Conservation (phyloP, 495 filamentous ascomycete genomes). For the Apiosordaria backusii region DNA sequence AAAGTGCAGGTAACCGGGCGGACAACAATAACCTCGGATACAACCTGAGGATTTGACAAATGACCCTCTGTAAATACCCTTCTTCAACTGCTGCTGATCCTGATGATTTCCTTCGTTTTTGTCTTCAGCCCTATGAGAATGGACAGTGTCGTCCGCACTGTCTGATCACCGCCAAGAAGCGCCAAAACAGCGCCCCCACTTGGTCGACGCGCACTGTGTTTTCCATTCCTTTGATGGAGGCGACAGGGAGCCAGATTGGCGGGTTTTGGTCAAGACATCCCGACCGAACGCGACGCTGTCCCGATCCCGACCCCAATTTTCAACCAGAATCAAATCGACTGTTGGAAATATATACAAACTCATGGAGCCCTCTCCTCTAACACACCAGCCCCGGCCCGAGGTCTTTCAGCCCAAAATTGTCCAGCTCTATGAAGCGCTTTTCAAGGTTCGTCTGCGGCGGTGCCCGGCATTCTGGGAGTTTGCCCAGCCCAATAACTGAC, state of each 20-base stretch:
- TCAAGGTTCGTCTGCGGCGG: slow-evolving; percentile 60
- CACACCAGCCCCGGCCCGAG: slow-evolving; percentile 86
- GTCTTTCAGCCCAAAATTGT: slow-evolving; percentile 92
- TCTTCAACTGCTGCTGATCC: too few species aligned
- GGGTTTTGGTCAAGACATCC: not conserved
- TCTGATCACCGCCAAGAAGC: not conserved
- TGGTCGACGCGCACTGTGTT: not conserved
- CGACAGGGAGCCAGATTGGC: not conserved
- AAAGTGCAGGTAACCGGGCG: too few species aligned
- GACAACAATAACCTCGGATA: too few species aligned
- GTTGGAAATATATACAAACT: not conserved
- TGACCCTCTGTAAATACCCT: too few species aligned
- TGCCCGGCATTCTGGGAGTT: not conserved
- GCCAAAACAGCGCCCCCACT: too few species aligned
- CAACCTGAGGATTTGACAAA: too few species aligned
- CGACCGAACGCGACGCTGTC: not conserved
- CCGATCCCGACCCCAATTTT: not conserved
- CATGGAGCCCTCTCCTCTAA: slow-evolving; percentile 94
- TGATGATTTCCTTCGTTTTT: too few species aligned
- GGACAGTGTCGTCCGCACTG: not conserved
- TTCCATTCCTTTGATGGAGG: not conserved
- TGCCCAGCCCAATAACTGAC: not conserved
- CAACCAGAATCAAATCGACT: not conserved
- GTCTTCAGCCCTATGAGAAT: slow-evolving; percentile 5
- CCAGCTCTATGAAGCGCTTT: slow-evolving; percentile 79